A percentile compares a stretch with the other conserved stretches of the same genome.
Conservation (phyloP, 2,329 filamentous ascomycete genomes). For the Phyllosticta citrichinensis region DNA sequence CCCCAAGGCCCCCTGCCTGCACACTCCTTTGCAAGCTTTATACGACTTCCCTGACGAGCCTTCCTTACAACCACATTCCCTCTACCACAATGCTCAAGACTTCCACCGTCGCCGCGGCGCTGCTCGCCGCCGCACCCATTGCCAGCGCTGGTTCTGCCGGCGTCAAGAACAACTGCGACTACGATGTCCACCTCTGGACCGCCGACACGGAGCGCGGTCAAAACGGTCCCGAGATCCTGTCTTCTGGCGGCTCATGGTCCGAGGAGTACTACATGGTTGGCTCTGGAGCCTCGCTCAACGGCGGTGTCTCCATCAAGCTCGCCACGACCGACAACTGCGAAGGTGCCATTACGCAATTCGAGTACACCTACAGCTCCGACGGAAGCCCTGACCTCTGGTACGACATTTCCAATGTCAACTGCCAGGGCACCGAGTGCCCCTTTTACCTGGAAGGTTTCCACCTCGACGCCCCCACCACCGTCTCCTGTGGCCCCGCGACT, state of each 20-base stretch:
- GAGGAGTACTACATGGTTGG: slow-evolving; percentile 22
- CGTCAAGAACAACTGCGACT: slow-evolving; percentile 29
- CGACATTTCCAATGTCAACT: slow-evolving; percentile 12
- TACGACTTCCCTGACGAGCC: background rate
- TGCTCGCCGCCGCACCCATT: slow-evolving; percentile 21
- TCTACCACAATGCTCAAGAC: slow-evolving; percentile 16
- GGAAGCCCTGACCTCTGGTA: slow-evolving; percentile 27
- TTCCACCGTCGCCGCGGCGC: slow-evolving; percentile 22
- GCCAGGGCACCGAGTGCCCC: slow-evolving; percentile 9
- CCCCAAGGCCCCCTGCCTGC: slow-evolving; percentile 30
- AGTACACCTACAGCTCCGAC: slow-evolving; percentile 24
- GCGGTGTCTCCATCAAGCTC: slow-evolving; percentile 31
- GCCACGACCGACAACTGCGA: slow-evolving; percentile 24
- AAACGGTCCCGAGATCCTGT: slow-evolving; percentile 20
- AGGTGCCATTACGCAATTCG: slow-evolving; percentile 24
- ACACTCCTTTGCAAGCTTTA: slow-evolving; percentile 21
- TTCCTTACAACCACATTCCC: background rate
- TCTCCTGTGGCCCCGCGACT: slow-evolving; percentile 26
- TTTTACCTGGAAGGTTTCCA: slow-evolving; percentile 11
- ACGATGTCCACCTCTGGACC: slow-evolving; percentile 30
- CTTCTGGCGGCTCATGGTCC: slow-evolving; percentile 18
- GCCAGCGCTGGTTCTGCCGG: slow-evolving; percentile 16
- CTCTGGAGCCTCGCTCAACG: slow-evolving; percentile 15
- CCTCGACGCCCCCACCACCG: slow-evolving; percentile 14
- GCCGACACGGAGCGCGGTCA: slow-evolving; percentile 19